Base-by-base conservation (phyloP, 164 flowering plant genomes). In the Chimonanthus salicifolius region DNA sequence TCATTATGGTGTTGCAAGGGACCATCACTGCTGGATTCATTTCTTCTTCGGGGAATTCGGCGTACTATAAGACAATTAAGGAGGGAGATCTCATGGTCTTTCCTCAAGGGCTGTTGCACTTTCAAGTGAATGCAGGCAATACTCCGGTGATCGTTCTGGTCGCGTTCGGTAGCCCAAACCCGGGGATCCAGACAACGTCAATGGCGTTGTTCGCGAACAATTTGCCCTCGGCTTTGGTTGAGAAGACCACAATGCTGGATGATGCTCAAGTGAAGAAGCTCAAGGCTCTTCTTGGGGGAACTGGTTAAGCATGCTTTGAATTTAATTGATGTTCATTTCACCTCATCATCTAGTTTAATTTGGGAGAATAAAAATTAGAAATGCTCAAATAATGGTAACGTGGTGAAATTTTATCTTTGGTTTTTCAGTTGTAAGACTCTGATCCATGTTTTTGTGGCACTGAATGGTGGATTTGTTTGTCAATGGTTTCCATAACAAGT, bases 251-350 rank as follows among this genome's bases (percentile, higher is more conserved):
- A 4, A 88, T 90, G 84, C 85, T 90, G 49, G 90, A 88, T 72
- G 75, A 18, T 47, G 82, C 84, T 72, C 79, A 74, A 76, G 82
- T 90, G 11, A 88, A 85, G 88, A 86, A 82, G 85, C 90, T 90
- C 69, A 90, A 90, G 82, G 84, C 79, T 46, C 86, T 87, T 64
- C 88, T 89, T 64, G 92, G 92, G 16, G 92, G 92, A 13, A 82
- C 87, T 15, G 76, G 76, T 65, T 88, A 78, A 81, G 33, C 33
- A 33, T 33, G 33, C 33, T 1, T 1, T 33, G 33, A 33, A 33
- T 33, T 33, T 1, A 33, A 33, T 33, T 33, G 33, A 33, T 0
- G 33, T 33, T 33, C 33, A 33, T 33, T 33, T 33, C 33, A 33
- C 33, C 33, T 33, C 0, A 33, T 33, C 33, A 1, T 33, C 33